Evolutionary conservation across 2,329 filamentous ascomycete genomes (phyloP), one percentile per base, ranked within the genome.

Genomic region (Fusarium sp.): DNA sequence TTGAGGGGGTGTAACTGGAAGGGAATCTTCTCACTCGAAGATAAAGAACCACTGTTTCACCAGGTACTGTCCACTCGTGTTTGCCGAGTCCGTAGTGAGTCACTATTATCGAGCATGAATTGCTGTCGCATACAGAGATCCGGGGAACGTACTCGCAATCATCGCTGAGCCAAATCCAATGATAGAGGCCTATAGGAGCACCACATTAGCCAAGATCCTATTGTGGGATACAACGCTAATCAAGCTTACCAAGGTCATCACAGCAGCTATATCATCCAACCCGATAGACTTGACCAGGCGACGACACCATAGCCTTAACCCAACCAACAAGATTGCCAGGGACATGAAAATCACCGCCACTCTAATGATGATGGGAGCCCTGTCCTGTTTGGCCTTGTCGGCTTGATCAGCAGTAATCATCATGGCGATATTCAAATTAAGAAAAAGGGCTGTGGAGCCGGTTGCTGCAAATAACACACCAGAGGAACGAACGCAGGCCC

Each of bases 61-160:
- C 10, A 0, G 40, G 44, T 0, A 73, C 10, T 1, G 66, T 73
- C 42, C 47, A 70, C 1, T 46, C 22, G 14, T 73, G 71, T 24
- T 39, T 45, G 0, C 71, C 71, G 3, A 73, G 56, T 4, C 71
- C 71, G 7, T 68, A 68, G 15, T 31, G 13, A 1, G 71, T 72
- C 71, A 73, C 71, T 73, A 14, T 33, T 3, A 4, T 0, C 14
- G 22, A 31, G 7, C 2, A 21, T 73, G 14, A 73, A 40, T 13
- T 8, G 3, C 5, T 10, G 7, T 33, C 2, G 5, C 0, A 0
- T 5, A 2, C 4, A 13, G 6, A 2, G 8, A 5, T 4, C 3
- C 4, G 3, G 4, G 11, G 2, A 15, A 43, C 69, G 0, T 57
- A 70, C 71, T 73, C 1, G 65, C 36, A 26, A 62, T 39, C 3